A percentile compares a stretch with the other conserved stretches of the same genome.
Evolutionary conservation across 768 basidiomycete genomes (phyloP).

Genomic region (Lactarius hengduanensis): DNA sequence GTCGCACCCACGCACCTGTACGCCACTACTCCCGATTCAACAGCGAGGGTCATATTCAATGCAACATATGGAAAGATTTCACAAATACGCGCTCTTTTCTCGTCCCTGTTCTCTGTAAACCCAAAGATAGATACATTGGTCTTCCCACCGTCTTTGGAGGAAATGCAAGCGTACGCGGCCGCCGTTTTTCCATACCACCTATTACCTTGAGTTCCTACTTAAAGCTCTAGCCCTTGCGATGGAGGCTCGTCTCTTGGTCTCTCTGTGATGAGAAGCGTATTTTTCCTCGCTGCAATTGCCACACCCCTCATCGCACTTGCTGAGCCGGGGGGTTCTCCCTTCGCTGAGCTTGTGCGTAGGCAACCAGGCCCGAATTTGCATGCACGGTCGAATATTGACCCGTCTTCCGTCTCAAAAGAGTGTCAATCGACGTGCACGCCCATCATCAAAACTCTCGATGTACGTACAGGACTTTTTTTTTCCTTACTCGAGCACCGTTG

Average conservation of each 20-base stretch:
- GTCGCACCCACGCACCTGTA: background rate
- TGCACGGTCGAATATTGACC: background rate
- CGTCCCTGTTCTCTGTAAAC: background rate
- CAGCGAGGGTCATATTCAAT: background rate
- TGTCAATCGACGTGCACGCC: conserved; percentile 11
- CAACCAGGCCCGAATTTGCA: background rate
- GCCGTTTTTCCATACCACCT: background rate
- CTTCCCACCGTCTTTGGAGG: background rate
- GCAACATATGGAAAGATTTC: background rate
- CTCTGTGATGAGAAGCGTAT: background rate
- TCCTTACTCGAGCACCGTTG: background rate
- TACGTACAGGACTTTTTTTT: background rate
- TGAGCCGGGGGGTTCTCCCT: background rate
- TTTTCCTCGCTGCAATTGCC: conserved; percentile 1
- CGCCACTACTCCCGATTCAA: background rate
- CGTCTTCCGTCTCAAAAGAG: background rate
- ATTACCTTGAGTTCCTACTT: background rate
- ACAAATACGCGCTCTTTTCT: background rate
- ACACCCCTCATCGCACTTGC: conserved; percentile 2
- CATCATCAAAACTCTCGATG: conserved; percentile 10
- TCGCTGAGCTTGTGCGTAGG: background rate
- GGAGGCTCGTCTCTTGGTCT: background rate
- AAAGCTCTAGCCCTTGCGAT: background rate
- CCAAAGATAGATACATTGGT: background rate
- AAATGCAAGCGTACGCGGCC: background rate